phyloP scores from a whole-genome alignment of 768 basidiomycete genomes.

The Galerina marginata region DNA sequence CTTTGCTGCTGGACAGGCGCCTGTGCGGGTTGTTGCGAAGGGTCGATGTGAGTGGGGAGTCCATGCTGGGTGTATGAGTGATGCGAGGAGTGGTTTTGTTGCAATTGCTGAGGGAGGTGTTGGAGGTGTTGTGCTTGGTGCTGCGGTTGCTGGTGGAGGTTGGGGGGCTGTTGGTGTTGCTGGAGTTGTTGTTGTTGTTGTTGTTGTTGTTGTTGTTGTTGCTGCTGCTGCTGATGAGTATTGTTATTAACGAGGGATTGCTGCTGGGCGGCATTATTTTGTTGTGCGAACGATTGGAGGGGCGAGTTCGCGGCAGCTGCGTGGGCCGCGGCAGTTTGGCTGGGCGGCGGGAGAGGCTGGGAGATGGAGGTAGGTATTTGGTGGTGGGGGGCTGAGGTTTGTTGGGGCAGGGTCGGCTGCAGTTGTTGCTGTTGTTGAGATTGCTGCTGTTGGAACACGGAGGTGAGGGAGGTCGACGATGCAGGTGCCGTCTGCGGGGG shows the following conservation, averaged over 20 bases:
- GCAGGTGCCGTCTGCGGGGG: constrained; percentile 43
- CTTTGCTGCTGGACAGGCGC: constrained; percentile 46
- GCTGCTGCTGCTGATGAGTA: constrained; percentile 22
- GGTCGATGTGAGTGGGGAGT: constrained; percentile 69
- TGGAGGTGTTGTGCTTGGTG: constrained; percentile 47
- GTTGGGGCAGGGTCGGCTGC: constrained; percentile 33
- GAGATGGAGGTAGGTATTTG: constrained; percentile 42
- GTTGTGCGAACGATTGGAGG: constrained; percentile 47
- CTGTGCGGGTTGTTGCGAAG: constrained; percentile 47
- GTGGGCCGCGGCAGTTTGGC: constrained; percentile 32
- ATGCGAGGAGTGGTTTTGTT: constrained; percentile 45
- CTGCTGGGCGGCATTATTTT: constrained; percentile 39
- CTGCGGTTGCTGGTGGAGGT: constrained; percentile 42
- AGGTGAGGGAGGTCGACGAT: constrained; percentile 40
- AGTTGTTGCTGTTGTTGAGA: constrained; percentile 40
- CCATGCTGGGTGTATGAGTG: constrained; percentile 71
- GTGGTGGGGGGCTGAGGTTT: constrained; percentile 35
- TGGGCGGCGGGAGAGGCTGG: constrained; percentile 41
- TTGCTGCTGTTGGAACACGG: constrained; percentile 55
- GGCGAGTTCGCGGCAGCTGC: constrained; percentile 39
- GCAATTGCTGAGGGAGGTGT: constrained; percentile 48
- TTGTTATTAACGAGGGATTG: constrained; percentile 19
- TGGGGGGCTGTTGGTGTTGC: constrained; percentile 37
- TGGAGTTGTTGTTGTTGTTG: constrained; percentile 35
- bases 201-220: constrained; percentile 23